These are phyloP conservation scores for Cronartium quercuum DNA, from an alignment of 1,284 basidiomycete genomes.

Conservation along the genomic window DNA sequence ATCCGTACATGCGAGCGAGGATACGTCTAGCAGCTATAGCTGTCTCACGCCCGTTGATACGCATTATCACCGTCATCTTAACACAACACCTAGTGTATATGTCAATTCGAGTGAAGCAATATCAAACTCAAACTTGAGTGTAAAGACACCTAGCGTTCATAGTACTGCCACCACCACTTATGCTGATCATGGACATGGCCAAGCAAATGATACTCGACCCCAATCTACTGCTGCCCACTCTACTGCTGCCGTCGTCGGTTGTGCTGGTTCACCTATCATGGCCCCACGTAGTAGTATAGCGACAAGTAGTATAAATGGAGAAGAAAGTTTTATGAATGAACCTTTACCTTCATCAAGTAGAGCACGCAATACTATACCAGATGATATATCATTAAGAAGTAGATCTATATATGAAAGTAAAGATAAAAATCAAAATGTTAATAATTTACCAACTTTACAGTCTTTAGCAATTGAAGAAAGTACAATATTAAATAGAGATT, in stretches of 20 bases:
- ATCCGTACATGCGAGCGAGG: too few species aligned
- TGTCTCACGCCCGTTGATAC: too few species aligned
- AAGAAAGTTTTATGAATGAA: not conserved
- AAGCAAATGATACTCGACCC: not conserved
- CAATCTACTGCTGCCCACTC: not conserved
- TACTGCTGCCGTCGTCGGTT: not conserved
- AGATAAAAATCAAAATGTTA: too few species aligned
- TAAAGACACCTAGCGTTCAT: not conserved
- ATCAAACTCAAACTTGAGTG: not conserved
- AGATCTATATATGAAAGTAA: too few species aligned
- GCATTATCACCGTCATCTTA: too few species aligned
- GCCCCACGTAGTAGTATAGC: not conserved
- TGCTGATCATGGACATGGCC: not conserved
- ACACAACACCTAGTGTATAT: too few species aligned
- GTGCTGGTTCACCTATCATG: not conserved
- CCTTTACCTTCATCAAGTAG: not conserved
- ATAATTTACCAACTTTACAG: too few species aligned
- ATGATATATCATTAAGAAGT: not conserved
- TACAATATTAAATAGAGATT: too few species aligned
- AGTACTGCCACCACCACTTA: not conserved
- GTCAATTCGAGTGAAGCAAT: too few species aligned
- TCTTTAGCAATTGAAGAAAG: too few species aligned
- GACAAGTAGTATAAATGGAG: not conserved
- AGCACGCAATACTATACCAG: not conserved
- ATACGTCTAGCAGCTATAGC: too few species aligned